phyloP scores from a whole-genome alignment of 2,329 filamentous ascomycete species.

The Catunica adiposa region DNA sequence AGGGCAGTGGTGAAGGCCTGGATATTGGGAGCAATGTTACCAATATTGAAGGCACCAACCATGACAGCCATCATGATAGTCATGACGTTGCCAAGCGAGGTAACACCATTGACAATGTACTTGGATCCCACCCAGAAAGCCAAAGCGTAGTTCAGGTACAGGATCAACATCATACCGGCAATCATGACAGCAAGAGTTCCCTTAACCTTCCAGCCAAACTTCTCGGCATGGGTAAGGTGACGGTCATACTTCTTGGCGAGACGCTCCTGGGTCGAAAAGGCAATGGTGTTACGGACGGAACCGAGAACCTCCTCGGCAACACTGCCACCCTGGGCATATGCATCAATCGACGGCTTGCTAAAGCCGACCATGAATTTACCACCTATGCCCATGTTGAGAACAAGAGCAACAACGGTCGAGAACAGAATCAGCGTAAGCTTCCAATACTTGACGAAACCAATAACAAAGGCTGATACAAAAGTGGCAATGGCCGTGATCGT shows the following conservation, averaged over 20 bases:
- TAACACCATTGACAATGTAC: constrained; percentile 50
- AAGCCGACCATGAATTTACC: constrained; percentile 64
- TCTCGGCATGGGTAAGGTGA: constrained; percentile 57
- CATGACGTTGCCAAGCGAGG: constrained; percentile 53
- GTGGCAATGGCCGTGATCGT: constrained; percentile 62
- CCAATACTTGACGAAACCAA: constrained; percentile 84
- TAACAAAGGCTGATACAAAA: constrained; percentile 76
- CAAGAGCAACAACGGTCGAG: constrained; percentile 64
- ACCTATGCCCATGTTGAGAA: constrained; percentile 58
- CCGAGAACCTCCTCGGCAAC: constrained; percentile 89
- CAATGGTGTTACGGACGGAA: constrained; percentile 79
- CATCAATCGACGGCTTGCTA: constrained; percentile 59
- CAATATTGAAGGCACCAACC: constrained; percentile 82
- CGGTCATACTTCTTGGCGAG: constrained; percentile 72
- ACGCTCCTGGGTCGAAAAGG: constrained; percentile 85
- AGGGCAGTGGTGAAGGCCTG: constrained; percentile 75
- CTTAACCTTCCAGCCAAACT: constrained; percentile 63
- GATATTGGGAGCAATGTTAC: constrained; percentile 69
- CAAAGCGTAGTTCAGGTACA: constrained; percentile 76
- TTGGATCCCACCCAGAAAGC: constrained; percentile 77
- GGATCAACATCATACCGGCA: constrained; percentile 62
- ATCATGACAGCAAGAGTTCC: constrained; percentile 60
- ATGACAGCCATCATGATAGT: constrained; percentile 83
- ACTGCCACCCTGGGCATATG: constrained; percentile 71
- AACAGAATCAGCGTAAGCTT: constrained; percentile 78